Base-by-base conservation (phyloP, 352 stramenopile species). In the Phytophthora ohioensis region DNA sequence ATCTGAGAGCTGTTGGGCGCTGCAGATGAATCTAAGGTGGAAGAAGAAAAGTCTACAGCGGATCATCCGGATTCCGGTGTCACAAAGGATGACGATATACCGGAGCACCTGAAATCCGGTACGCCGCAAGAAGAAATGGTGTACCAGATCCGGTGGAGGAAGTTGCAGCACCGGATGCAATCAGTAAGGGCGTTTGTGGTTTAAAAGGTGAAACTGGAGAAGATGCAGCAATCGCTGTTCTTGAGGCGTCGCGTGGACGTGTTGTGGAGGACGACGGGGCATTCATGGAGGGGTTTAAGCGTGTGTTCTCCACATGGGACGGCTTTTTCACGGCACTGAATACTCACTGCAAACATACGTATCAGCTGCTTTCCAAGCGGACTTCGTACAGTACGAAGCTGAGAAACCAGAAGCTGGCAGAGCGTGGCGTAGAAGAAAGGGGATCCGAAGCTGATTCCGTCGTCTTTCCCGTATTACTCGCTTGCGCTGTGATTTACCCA, bases 401-500 rank as follows among this genome's bases (percentile, higher is more conserved):
- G 9, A 17, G 55, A 11, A 53, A 62, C 15, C 21, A 17, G 21
- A 62, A 49, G 38, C 10, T 59, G 39, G 9, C n/a, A 10, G 38
- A 67, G 9, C 38, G 38, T 4, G 48, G 47, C 13, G 9, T 67
- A 32, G 4, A 30, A 5, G 17, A 38, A 52, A 38, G 39, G 3
- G 4, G 45, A 47, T 21, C 52, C 35, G 34, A n/a, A 13, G 2
- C 2, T 68, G 9, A 13, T 70, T 4, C 54, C 53, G 21, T 4
- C 38, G 9, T 35, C 2, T 12, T 58, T 59, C 6, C 43, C 52
- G 3, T 70, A 58, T 27, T 64, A 64, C 12, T 70, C 43, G 11
- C n/a, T 64, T 0, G 55, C 62, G n/a, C 12, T 64, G 3, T 3
- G 57, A 9, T 64, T 35, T 21, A 71, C 54, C 1, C 64, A 65